Base-by-base conservation (phyloP, 2,329 filamentous ascomycete genomes). In the Calonectria multiphialidica region DNA sequence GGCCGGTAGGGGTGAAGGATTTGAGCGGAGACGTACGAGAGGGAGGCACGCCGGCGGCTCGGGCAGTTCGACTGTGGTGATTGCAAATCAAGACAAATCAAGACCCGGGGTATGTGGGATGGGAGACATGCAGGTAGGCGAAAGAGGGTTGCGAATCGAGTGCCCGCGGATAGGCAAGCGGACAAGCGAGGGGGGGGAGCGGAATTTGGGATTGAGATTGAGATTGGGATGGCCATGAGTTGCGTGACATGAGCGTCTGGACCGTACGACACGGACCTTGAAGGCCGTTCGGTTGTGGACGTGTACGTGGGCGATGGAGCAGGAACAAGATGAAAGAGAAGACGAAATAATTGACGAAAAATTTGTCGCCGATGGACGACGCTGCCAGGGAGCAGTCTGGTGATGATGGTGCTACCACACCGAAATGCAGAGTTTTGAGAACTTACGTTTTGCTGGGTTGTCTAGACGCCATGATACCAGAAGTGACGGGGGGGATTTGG, bases 371-470 rank as follows among this genome's bases (percentile, higher is more conserved):
- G 55, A 37, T 65, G 57, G 63, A 68, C 12, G 47, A 65, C 21
- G 47, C 53, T 40, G 64, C 50, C 40, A 45, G 70, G 33, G 57
- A 70, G 45, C 40, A 57, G 44, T 68, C 69, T 71, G 69, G 65
- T 73, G 71, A 69, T 71, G 55, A 69, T 71, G 55, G 42, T 70
- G 63, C 50, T 73, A 69, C 71, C 68, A 73, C 65, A 63, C 62
- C 30, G 23, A 66, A 25, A 55, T 33, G 53, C 23, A 71, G 62
- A 63, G 67, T 45, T 66, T 57, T 68, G 40, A 66, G 47, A 71
- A 71, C 71, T 67, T 73, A 73, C 68, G 71, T 73, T 73, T 65
- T 55, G 42, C 55, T 45, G 50, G 64, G 63, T 66, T 63, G 42
- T 37, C 55, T 25, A 59, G 68, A 42, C 53, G 68, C 64, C 37